Evolutionary conservation across 1,284 basidiomycete species (phyloP).

Genomic region (Moesziomyces sp.): DNA sequence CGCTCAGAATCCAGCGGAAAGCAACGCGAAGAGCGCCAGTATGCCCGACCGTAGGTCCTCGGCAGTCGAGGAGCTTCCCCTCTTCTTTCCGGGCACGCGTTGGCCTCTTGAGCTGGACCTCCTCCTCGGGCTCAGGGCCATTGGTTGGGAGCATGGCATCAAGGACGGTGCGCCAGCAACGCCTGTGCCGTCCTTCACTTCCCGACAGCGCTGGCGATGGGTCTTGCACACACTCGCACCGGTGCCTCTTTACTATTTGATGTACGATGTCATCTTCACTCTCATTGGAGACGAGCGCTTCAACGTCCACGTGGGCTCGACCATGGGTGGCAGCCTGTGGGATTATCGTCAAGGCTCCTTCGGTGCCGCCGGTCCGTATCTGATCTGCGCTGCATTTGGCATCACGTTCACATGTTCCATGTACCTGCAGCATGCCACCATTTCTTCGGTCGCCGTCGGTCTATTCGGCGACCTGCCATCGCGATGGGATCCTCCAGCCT

Average conservation of each 20-base stretch:
- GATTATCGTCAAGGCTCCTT: slow-evolving; percentile 11
- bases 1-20: background rate
- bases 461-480: slow-evolving; percentile 12
- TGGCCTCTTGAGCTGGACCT: slow-evolving; percentile 39
- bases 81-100: slow-evolving; percentile 33
- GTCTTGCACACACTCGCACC: background rate
- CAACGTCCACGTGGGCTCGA: slow-evolving; percentile 11
- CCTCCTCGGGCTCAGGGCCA: slow-evolving; percentile 30
- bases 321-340: slow-evolving; percentile 26
- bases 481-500: slow-evolving; percentile 32
- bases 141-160: slow-evolving; percentile 48
- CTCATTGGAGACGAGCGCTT: slow-evolving; percentile 29
- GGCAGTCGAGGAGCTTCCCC: slow-evolving; percentile 10
- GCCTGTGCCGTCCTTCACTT: slow-evolving; percentile 13
- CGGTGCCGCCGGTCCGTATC: slow-evolving; percentile 21
- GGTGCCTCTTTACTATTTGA: slow-evolving; percentile 3
- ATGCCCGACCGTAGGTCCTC: background rate
- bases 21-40: background rate
- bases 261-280: slow-evolving; percentile 21
- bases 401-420: slow-evolving; percentile 11
- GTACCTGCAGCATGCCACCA: slow-evolving; percentile 5
- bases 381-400: slow-evolving; percentile 16
- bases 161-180: slow-evolving; percentile 19
- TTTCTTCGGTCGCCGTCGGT: slow-evolving; percentile 5
- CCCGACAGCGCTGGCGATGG: slow-evolving; percentile 14